These are phyloP conservation scores for Meyerozyma carpophila DNA, from an alignment of 1,139 yeast genomes.

Conservation along the genomic window DNA sequence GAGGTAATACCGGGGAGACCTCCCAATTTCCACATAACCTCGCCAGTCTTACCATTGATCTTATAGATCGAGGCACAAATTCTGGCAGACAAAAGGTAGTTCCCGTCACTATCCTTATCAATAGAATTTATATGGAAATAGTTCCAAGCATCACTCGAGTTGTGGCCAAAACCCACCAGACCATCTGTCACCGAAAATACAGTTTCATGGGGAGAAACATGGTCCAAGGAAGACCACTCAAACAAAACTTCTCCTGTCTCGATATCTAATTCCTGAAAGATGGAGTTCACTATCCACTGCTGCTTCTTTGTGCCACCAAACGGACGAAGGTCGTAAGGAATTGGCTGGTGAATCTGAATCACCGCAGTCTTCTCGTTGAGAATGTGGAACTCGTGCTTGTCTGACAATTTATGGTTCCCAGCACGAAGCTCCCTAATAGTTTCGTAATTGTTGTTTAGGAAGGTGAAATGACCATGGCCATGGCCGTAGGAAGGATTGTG, in stretches of 20 bases:
- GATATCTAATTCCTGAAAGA: conserved; percentile 30
- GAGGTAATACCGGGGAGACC: conserved; percentile 20
- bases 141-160: conserved; percentile 35
- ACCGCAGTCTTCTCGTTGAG: conserved; percentile 22
- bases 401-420: conserved; percentile 24
- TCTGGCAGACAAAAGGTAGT: conserved; percentile 31
- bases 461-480: conserved; percentile 32
- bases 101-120: conserved; percentile 33
- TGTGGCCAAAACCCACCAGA: conserved; percentile 27
- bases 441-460: conserved; percentile 21
- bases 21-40: conserved; percentile 29
- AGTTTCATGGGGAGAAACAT: conserved; percentile 28
- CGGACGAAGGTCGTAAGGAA: conserved; percentile 19
- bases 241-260: conserved; percentile 31
- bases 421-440: conserved; percentile 24
- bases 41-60: conserved; percentile 29
- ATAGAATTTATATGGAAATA: conserved; percentile 38
- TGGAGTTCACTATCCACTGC: conserved; percentile 29
- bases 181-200: conserved; percentile 20
- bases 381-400: conserved; percentile 31
- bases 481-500: conserved; percentile 29
- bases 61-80: conserved; percentile 30
- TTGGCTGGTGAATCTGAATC: conserved; percentile 26
- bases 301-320: conserved; percentile 19
- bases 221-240: conserved; percentile 35